phyloP scores from a whole-genome alignment of 1,284 basidiomycete species.

The Afroboletus lepidellus region DNA sequence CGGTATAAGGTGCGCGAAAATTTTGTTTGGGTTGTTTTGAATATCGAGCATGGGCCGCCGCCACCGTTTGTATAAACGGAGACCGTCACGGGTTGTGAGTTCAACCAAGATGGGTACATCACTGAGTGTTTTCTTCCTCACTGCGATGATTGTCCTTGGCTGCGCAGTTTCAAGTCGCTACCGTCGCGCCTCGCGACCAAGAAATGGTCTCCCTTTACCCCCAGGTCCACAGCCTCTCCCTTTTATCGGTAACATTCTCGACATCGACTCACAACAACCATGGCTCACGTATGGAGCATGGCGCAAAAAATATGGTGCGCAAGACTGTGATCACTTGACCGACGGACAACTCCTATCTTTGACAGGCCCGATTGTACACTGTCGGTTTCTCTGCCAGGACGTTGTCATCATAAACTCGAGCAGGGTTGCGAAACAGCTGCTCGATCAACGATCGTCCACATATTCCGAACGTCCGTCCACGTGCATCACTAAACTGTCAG shows the following conservation, averaged over 20 bases:
- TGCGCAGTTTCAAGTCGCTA: constrained; percentile 13
- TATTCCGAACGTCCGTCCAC: constrained; percentile 32
- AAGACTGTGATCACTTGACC: background rate
- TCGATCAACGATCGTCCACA: constrained; percentile 30
- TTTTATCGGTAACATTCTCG: constrained; percentile 41
- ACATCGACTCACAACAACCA: constrained; percentile 42
- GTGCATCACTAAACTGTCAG: constrained; percentile 27
- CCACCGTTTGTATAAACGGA: constrained; percentile 22
- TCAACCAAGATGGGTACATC: constrained; percentile 16
- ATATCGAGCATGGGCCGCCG: constrained; percentile 1
- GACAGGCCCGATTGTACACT: constrained; percentile 31
- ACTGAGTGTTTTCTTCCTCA: constrained; percentile 10
- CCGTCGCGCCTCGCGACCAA: constrained; percentile 8
- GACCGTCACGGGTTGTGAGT: background rate
- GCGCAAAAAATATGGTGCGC: constrained; percentile 30
- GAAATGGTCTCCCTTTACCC: constrained; percentile 25
- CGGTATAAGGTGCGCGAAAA: constrained; percentile 2
- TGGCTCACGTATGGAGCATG: constrained; percentile 38
- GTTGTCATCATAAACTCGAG: constrained; percentile 31
- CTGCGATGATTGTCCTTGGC: constrained; percentile 12
- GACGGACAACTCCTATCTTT: background rate
- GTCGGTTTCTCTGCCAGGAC: constrained; percentile 24
- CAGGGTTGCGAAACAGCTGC: constrained; percentile 27
- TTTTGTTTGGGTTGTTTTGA: constrained; percentile 7
- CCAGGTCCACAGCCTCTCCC: constrained; percentile 37